Evolutionary conservation across 306 rosid species (phyloP).

Genomic region (Cucurbita maxima): DNA sequence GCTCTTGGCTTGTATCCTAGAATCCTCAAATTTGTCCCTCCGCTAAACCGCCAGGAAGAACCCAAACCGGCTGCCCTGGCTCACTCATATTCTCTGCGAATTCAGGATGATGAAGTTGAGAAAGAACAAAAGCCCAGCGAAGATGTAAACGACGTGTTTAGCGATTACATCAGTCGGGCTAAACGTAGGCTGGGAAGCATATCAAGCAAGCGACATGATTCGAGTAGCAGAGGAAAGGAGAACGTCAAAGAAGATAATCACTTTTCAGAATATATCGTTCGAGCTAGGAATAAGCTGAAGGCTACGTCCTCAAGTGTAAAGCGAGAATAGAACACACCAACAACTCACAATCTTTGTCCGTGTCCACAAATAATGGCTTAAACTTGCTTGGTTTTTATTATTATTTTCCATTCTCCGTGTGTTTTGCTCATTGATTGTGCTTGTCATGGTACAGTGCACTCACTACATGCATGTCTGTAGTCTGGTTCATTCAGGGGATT

Average conservation of each 20-base stretch:
- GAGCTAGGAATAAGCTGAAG: not conserved
- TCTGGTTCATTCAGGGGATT: not conserved
- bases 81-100: not conserved
- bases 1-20: not conserved
- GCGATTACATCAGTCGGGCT: not conserved
- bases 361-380: too few relatives aligned
- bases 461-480: not conserved
- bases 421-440: not conserved
- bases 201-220: not conserved
- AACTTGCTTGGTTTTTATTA: not conserved
- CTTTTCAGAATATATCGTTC: not conserved
- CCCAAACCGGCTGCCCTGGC: not conserved
- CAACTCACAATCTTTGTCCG: not conserved
- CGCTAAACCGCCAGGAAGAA: not conserved
- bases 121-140: too few relatives aligned
- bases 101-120: not conserved
- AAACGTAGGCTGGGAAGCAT: not conserved
- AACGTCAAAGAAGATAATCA: not conserved
- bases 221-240: not conserved
- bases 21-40: not conserved
- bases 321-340: not conserved
- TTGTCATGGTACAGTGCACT: not conserved
- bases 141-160: not conserved
- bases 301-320: constrained; percentile 2
- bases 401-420: not conserved